phyloP scores from a whole-genome alignment of 2,329 filamentous ascomycete species.

The Stagonosporopsis vannaccii region DNA sequence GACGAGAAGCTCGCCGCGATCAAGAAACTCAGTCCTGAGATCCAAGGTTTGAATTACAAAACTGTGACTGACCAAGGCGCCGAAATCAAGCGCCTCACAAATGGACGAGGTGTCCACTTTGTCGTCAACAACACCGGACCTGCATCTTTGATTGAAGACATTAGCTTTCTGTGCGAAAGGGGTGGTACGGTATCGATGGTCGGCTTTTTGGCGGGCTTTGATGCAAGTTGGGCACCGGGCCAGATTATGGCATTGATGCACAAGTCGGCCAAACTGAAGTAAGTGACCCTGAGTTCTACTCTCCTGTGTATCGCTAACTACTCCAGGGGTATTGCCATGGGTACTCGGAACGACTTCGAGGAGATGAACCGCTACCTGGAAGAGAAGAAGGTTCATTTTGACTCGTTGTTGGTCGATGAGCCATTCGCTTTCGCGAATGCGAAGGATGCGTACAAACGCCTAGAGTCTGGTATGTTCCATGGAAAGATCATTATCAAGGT shows the following conservation, averaged over 20 bases:
- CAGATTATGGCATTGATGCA: conserved; percentile 27
- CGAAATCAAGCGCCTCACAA: conserved; percentile 58
- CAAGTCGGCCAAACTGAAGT: conserved; percentile 33
- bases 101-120: conserved; percentile 52
- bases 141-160: conserved; percentile 24
- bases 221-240: conserved; percentile 18
- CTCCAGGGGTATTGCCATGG: conserved; percentile 8
- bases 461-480: background rate
- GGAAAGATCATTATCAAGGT: conserved; percentile 10
- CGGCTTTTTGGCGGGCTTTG: conserved; percentile 31
- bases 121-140: conserved; percentile 53
- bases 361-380: conserved; percentile 6
- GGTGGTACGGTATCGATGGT: conserved; percentile 34
- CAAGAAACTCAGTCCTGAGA: conserved; percentile 40
- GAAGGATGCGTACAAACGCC: background rate
- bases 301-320: background rate
- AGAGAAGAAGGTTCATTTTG: conserved; percentile 5
- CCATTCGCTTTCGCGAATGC: conserved; percentile 6
- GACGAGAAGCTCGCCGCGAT: conserved; percentile 60
- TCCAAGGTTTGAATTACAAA: conserved; percentile 63
- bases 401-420: background rate
- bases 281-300: conserved; percentile 1
- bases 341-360: conserved; percentile 6
- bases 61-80: conserved; percentile 61
- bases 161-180: conserved; percentile 22